These are phyloP conservation scores for Iris macrosiphon DNA, from an alignment of 106 monocot genomes.

Conservation along the genomic window DNA sequence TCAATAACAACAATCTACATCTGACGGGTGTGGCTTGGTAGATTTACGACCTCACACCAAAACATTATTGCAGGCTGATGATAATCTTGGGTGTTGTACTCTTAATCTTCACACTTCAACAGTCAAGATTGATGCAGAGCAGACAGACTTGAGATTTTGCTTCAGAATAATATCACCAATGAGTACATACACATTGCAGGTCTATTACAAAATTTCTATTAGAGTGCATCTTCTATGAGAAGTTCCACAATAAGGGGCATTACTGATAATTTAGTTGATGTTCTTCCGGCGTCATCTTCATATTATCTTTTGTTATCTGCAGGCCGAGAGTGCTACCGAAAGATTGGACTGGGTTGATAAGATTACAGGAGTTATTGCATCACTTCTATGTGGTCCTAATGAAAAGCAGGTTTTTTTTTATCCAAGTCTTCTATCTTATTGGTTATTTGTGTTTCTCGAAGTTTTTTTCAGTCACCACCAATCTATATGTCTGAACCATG, in stretches of 20 bases:
- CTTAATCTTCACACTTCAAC: slow-evolving; percentile 90
- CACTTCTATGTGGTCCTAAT: slow-evolving; percentile 69
- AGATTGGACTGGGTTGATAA: slow-evolving; percentile 91
- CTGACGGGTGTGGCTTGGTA: too few relatives aligned
- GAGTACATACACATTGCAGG: slow-evolving; percentile 88
- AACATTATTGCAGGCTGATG: slow-evolving; percentile 44
- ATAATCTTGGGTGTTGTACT: slow-evolving; percentile 46
- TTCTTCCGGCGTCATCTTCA: background rate
- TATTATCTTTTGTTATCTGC: background rate
- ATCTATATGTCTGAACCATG: background rate
- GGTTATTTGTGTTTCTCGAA: too few relatives aligned
- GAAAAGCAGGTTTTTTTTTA: slow-evolving; percentile 43
- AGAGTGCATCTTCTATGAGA: background rate
- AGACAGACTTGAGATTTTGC: slow-evolving; percentile 85
- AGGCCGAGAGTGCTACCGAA: slow-evolving; percentile 86
- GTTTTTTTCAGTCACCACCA: too few relatives aligned
- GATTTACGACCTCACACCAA: slow-evolving; percentile 36
- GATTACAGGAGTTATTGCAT: slow-evolving; percentile 89
- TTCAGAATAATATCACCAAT: slow-evolving; percentile 93
- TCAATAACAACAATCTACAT: too few relatives aligned
- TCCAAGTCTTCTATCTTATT: too few relatives aligned
- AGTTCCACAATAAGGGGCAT: too few relatives aligned
- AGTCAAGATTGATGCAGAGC: slow-evolving; percentile 92
- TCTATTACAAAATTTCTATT: slow-evolving; percentile 12
- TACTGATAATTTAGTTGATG: too few relatives aligned